A percentile compares a stretch with the other conserved stretches of the same genome.
These are phyloP conservation scores for Oryza punctata DNA, from an alignment of 176 grass and related monocot species.

Conservation along the genomic window DNA sequence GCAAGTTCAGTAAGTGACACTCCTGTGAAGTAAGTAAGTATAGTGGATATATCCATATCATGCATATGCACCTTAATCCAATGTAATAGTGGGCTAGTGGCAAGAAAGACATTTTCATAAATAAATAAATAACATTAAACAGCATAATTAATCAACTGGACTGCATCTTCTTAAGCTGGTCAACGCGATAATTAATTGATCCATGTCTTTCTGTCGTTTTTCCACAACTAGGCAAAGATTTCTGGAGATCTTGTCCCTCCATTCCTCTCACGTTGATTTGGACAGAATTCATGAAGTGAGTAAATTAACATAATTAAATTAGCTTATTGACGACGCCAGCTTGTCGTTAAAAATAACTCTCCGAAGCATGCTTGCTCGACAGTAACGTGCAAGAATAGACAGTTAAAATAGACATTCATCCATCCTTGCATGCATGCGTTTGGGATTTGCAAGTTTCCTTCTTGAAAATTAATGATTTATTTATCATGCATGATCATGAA, in stretches of 20 bases:
- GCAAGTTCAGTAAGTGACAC: not conserved
- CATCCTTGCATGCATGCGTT: not conserved
- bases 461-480: not conserved
- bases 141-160: not conserved
- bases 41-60: not conserved
- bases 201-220: not conserved
- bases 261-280: slow-evolving; percentile 2
- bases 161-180: not conserved
- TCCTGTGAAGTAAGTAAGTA: not conserved
- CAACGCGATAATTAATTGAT: slow-evolving; percentile 14
- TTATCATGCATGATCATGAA: not conserved
- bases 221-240: slow-evolving; percentile 11
- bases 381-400: not conserved
- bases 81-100: not conserved
- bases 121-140: not conserved
- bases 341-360: not conserved
- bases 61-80: not conserved
- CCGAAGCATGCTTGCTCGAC: not conserved
- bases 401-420: not conserved
- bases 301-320: not conserved
- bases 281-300: not conserved
- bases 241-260: slow-evolving; percentile 5
- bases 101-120: not conserved
- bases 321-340: not conserved
- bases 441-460: not conserved